Percentiles rank a stretch among this genome's conserved stretches.
Conservation (phyloP, 106 monocot species). For the Amphibolis antarctica region DNA sequence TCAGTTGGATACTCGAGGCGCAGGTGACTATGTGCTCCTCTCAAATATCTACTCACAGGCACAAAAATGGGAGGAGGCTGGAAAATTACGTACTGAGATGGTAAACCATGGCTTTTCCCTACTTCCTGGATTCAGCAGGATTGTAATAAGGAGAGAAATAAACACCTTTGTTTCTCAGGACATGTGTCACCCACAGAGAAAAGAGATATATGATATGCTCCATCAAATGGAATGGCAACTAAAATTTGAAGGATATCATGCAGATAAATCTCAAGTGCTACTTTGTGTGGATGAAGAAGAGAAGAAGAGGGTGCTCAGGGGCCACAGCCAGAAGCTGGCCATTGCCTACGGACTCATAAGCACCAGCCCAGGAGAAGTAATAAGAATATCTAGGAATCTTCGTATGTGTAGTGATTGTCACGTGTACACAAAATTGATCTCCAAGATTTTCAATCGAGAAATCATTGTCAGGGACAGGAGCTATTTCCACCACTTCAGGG, state of each 20-base stretch:
- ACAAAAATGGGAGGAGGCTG: slow-evolving; percentile 35
- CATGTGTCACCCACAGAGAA: slow-evolving; percentile 19
- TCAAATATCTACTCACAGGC: slow-evolving; percentile 40
- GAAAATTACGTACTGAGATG: slow-evolving; percentile 27
- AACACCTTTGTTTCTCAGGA: slow-evolving; percentile 63
- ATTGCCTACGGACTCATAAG: slow-evolving; percentile 40
- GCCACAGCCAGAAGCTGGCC: slow-evolving; percentile 50
- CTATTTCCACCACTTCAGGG: slow-evolving; percentile 40
- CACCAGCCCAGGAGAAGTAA: slow-evolving; percentile 9
- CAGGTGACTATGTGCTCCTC: slow-evolving; percentile 49
- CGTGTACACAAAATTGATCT: slow-evolving; percentile 40
- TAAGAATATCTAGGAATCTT: slow-evolving; percentile 36
- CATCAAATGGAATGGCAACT: slow-evolving; percentile 57
- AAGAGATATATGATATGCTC: slow-evolving; percentile 41
- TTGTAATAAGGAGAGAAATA: slow-evolving; percentile 43
- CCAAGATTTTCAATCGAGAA: slow-evolving; percentile 47
- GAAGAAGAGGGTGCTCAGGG: slow-evolving; percentile 18
- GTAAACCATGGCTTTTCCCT: slow-evolving; percentile 29
- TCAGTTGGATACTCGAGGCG: slow-evolving; percentile 19
- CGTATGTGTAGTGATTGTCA: slow-evolving; percentile 63
- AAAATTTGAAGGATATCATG: slow-evolving; percentile 38
- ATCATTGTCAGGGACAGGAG: slow-evolving; percentile 50
- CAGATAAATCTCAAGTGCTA: slow-evolving; percentile 29
- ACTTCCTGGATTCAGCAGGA: slow-evolving; percentile 39
- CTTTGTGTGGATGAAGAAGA: slow-evolving; percentile 39